Percentiles rank a stretch among this genome's conserved stretches.
These are phyloP conservation scores for Spathaspora girioi DNA, from an alignment of 805 yeast genomes.

Conservation along the genomic window DNA sequence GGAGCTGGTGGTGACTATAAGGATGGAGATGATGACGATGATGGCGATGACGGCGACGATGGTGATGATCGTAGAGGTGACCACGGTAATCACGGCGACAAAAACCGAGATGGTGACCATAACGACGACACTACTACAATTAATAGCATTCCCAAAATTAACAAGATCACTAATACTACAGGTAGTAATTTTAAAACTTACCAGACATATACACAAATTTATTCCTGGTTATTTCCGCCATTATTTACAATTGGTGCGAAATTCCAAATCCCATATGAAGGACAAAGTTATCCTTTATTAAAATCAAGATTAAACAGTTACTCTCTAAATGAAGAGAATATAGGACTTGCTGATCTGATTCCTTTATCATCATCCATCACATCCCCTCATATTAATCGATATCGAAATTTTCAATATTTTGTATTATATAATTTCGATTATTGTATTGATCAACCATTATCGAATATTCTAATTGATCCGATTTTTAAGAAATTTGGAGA, in stretches of 20 bases:
- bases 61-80: conserved; percentile 2
- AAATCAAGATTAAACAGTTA: conserved; percentile 7
- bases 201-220: not conserved
- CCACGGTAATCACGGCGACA: not conserved
- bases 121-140: not conserved
- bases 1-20: conserved; percentile 25
- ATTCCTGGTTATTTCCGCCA: conserved; percentile 19
- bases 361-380: conserved; percentile 3
- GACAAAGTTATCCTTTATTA: conserved; percentile 5
- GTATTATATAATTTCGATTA: conserved; percentile 20
- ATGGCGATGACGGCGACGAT: conserved; percentile 2
- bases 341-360: not conserved
- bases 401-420: conserved; percentile 8
- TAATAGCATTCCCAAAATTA: not conserved
- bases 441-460: conserved; percentile 17
- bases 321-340: conserved; percentile 1
- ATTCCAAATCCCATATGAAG: not conserved
- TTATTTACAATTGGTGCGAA: conserved; percentile 9
- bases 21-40: conserved; percentile 8
- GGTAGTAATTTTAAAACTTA: not conserved
- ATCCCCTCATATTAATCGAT: conserved; percentile 9
- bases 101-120: not conserved
- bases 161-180: not conserved
- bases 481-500: conserved; percentile 19
- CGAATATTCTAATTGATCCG: conserved; percentile 20